Percentiles rank a stretch among this genome's conserved stretches.
Evolutionary conservation across 140 eudicot genomes (phyloP).

Genomic region (Artemisia princeps): DNA sequence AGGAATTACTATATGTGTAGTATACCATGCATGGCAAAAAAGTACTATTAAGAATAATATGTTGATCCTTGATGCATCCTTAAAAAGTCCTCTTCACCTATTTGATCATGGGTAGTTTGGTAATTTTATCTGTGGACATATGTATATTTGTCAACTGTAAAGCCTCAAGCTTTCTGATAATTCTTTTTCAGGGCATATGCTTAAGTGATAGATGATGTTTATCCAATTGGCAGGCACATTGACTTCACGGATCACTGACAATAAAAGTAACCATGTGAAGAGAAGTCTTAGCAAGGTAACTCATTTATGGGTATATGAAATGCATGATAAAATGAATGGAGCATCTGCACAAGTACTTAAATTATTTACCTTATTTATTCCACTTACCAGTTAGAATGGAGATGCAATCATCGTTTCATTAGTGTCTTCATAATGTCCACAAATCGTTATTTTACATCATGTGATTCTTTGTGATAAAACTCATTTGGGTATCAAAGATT

Average conservation of each 20-base stretch:
- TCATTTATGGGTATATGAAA: conserved; percentile 12
- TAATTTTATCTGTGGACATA: background rate
- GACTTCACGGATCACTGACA: background rate
- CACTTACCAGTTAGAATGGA: background rate
- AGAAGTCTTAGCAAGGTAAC: background rate
- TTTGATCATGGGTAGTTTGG: conserved; percentile 16
- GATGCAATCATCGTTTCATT: background rate
- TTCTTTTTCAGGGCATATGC: conserved; percentile 17
- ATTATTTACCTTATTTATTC: conserved; percentile 7
- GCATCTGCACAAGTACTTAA: conserved; percentile 4
- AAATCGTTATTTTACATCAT: background rate
- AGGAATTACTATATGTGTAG: conserved; percentile 2
- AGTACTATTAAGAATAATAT: background rate
- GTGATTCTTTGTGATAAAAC: background rate
- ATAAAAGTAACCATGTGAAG: too few species aligned
- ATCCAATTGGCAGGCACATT: conserved; percentile 24
- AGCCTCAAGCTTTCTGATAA: conserved; percentile 14
- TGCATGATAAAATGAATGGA: conserved; percentile 2
- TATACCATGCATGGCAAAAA: background rate
- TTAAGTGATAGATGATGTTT: conserved; percentile 26
- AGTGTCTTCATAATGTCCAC: background rate
- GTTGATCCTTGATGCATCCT: background rate
- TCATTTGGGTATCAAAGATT: background rate
- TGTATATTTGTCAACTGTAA: background rate
- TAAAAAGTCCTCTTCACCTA: background rate